Conservation (phyloP, 805 yeast species). For the Soucietia sequanensis region DNA sequence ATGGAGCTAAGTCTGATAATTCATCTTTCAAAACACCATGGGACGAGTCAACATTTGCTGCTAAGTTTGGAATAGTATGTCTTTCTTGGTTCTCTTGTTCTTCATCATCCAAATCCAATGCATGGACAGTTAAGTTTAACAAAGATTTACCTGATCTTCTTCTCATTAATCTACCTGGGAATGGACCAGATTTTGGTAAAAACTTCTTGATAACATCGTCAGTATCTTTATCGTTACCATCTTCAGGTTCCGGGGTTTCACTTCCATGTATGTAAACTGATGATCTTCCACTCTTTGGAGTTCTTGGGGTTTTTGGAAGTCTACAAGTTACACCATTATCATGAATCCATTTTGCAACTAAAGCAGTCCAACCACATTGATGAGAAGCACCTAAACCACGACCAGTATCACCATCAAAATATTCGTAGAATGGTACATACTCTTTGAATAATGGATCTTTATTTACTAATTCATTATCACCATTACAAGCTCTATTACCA, state of each 20-base stretch:
- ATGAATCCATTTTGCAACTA: constrained; percentile 88
- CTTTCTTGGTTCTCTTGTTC: constrained; percentile 34
- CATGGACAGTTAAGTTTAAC: constrained; percentile 63
- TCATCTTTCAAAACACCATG: constrained; percentile 16
- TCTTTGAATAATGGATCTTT: constrained; percentile 73
- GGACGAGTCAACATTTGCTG: constrained; percentile 14
- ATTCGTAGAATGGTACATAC: constrained; percentile 77
- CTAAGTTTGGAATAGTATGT: constrained; percentile 15
- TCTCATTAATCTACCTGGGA: constrained; percentile 55
- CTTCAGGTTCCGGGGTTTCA: constrained; percentile 12
- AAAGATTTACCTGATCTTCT: constrained; percentile 76
- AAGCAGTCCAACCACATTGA: constrained; percentile 96
- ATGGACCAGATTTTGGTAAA: constrained; percentile 46
- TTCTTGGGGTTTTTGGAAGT: constrained; percentile 44
- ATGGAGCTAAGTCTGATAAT: constrained; percentile 15
- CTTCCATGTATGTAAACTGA: constrained; percentile 20
- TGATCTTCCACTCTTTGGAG: constrained; percentile 27
- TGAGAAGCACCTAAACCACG: constrained; percentile 92
- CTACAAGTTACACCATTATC: constrained; percentile 77
- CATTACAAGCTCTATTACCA: constrained; percentile 76
- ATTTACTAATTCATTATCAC: constrained; percentile 53
- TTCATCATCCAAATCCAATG: constrained; percentile 66
- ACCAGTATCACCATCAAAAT: constrained; percentile 92
- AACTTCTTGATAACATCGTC: constrained; percentile 39
- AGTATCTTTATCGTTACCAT: constrained; percentile 16